phyloP scores from a whole-genome alignment of 2,329 filamentous ascomycete genomes.

The Cladorrhinum sp. region DNA sequence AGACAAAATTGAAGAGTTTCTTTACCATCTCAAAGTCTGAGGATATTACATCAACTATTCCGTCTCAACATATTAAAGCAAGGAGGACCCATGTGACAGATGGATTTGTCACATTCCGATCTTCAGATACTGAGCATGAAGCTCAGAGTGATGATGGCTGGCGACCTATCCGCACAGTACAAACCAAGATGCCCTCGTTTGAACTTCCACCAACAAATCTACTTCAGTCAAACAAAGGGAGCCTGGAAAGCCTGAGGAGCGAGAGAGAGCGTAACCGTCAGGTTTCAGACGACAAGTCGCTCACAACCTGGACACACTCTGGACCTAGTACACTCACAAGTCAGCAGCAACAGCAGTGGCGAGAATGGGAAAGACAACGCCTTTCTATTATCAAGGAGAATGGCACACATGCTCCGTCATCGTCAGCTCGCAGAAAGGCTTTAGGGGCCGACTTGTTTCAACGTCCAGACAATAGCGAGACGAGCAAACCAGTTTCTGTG shows the following conservation, averaged over 20 bases:
- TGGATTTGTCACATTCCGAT: slow-evolving; percentile 12
- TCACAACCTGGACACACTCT: slow-evolving; percentile 71
- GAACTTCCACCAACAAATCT: slow-evolving; percentile 47
- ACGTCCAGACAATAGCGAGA: slow-evolving; percentile 16
- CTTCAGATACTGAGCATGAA: slow-evolving; percentile 7
- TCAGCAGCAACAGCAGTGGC: slow-evolving; percentile 36
- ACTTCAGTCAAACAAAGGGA: slow-evolving; percentile 52
- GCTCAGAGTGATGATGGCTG: slow-evolving; percentile 16
- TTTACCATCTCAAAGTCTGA: slow-evolving; percentile 46
- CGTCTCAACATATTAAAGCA: slow-evolving; percentile 53
- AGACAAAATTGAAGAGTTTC: slow-evolving; percentile 57
- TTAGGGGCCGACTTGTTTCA: slow-evolving; percentile 29
- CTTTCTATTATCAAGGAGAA: slow-evolving; percentile 64
- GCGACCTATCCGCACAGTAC: slow-evolving; percentile 36
- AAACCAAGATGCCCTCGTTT: slow-evolving; percentile 49
- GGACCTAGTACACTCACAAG: slow-evolving; percentile 54
- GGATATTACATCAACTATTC: slow-evolving; percentile 35
- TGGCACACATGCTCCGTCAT: slow-evolving; percentile 42
- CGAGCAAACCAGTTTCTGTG: slow-evolving; percentile 16
- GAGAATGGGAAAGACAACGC: slow-evolving; percentile 52
- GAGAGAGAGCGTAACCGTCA: slow-evolving; percentile 35
- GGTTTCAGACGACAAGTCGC: slow-evolving; percentile 53
- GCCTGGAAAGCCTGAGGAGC: slow-evolving; percentile 48
- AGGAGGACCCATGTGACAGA: slow-evolving; percentile 34
- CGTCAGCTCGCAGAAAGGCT: slow-evolving; percentile 32